Evolutionary conservation across 108 stramenopile genomes (phyloP).

Genomic region (Fragilaria radians): DNA sequence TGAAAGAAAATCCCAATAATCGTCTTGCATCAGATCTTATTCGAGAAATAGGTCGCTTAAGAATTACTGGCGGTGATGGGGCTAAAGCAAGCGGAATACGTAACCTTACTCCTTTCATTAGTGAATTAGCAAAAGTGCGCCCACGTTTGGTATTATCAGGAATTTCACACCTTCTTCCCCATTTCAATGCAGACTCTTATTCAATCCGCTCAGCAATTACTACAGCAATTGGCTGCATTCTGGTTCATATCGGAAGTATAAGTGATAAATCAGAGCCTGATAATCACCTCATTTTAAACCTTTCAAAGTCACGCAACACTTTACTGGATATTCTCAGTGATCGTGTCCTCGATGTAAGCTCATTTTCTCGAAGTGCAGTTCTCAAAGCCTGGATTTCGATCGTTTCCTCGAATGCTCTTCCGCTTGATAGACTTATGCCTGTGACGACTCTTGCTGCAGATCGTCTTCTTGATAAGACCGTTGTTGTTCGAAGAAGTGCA

Average conservation of each 20-base stretch:
- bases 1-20: constrained; percentile 35
- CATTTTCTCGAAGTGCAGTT: constrained; percentile 75
- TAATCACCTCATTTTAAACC: constrained; percentile 12
- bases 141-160: constrained; percentile 59
- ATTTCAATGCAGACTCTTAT: constrained; percentile 73
- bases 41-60: constrained; percentile 67
- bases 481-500: constrained; percentile 88
- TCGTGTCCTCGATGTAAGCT: constrained; percentile 71
- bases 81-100: constrained; percentile 72
- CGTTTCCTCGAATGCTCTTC: constrained; percentile 58
- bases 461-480: constrained; percentile 89
- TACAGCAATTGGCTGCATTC: constrained; percentile 55
- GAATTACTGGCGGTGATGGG: constrained; percentile 32
- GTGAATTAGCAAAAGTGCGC: constrained; percentile 47
- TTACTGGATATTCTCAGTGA: constrained; percentile 81
- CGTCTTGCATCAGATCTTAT: constrained; percentile 56
- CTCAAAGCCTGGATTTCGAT: constrained; percentile 78
- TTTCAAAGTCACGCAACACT: constrained; percentile 45
- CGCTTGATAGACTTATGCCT: constrained; percentile 56
- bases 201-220: constrained; percentile 73
- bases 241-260: constrained; percentile 24
- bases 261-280: constrained; percentile 13
- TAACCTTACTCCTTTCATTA: constrained; percentile 72
- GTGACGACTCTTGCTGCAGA: constrained; percentile 82
- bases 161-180: constrained; percentile 58